phyloP scores from a whole-genome alignment of 495 filamentous ascomycete species.

The Tuber melanosporum region DNA sequence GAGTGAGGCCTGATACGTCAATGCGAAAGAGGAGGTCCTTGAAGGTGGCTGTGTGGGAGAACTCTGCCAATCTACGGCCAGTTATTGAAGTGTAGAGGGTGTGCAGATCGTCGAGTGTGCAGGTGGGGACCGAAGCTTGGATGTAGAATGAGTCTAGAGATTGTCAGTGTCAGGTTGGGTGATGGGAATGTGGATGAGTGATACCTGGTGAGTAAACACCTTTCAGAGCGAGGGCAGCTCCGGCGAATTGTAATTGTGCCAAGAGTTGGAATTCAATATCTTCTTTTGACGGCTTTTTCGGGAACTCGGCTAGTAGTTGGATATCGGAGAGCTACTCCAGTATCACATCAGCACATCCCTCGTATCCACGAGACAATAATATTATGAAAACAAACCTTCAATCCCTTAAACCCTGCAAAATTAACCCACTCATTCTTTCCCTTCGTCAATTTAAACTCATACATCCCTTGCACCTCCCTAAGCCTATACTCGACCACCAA shows the following conservation, averaged over 20 bases:
- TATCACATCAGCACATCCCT: slow-evolving; percentile 4
- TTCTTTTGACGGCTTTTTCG: neutral
- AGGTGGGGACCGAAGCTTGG: slow-evolving; percentile 14
- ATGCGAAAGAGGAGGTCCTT: slow-evolving; percentile 16
- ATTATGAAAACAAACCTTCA: slow-evolving; percentile 22
- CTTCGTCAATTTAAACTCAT: slow-evolving; percentile 20
- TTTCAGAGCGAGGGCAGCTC: slow-evolving; percentile 12
- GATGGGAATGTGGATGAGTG: neutral
- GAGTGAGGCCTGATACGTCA: slow-evolving; percentile 12
- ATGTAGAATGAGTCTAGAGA: slow-evolving; percentile 17
- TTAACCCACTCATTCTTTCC: slow-evolving; percentile 25
- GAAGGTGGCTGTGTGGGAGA: slow-evolving; percentile 24
- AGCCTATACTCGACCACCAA: slow-evolving; percentile 18
- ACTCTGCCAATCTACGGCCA: slow-evolving; percentile 15
- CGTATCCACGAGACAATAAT: neutral
- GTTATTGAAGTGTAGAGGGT: slow-evolving; percentile 24
- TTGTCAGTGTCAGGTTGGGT: neutral
- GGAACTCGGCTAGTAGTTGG: slow-evolving; percentile 20
- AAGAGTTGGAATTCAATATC: slow-evolving; percentile 15
- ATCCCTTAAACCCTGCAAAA: slow-evolving; percentile 30
- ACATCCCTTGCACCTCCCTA: slow-evolving; percentile 12
- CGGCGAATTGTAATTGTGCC: slow-evolving; percentile 19
- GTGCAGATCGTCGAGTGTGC: slow-evolving; percentile 22
- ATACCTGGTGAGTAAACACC: slow-evolving; percentile 26
- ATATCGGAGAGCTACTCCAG: slow-evolving; percentile 21